Base-by-base conservation (phyloP, 2,329 filamentous ascomycete species). In the Huntiella savannae region DNA sequence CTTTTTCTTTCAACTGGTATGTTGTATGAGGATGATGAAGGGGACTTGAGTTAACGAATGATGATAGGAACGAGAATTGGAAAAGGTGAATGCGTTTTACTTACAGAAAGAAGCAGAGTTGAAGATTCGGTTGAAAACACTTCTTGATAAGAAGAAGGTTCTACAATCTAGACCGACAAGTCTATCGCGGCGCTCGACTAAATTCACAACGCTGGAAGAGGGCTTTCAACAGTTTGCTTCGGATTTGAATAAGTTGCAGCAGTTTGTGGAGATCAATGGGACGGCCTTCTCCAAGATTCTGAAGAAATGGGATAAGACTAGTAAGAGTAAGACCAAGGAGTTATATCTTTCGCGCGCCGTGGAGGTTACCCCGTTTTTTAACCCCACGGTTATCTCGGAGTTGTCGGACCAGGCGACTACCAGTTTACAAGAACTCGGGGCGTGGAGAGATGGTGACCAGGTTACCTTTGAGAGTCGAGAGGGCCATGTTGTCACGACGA, bases 251-350 rank as follows among this genome's bases (percentile, higher is more conserved):
- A 98, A 98, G 64, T 73, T 98, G 12, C 86, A 95, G 68, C 91
- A 96, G 67, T 98, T 96, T 62, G 86, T 98, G 53, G 88, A 96
- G 61, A 83, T 96, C 59, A 98, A 98, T 59, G 88, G 91, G 57
- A 95, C 85, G 1, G 91, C 87, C 12, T 95, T 96, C 60, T 95
- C 88, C 22, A 98, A 98, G 62, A 98, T 98, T 50, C 67, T 98
- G 52, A 98, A 98, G 66, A 98, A 98, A 74, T 98, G 91, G 91
- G 91, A 98, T 65, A 98, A 98, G 73, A 95, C 87, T 1, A 95
- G 88, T 54, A 98, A 96, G 71, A 96, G 88, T 44, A 88, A 88
- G 61, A 95, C 91, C 50, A 98, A 98, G 62, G 91, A 96, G 64
- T 73, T 96, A 36, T 98, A 96, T 59, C 77, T 98, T 33, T 92